Evolutionary conservation across 2,329 filamentous ascomycete genomes (phyloP).

Genomic region (Penicillium sp.): DNA sequence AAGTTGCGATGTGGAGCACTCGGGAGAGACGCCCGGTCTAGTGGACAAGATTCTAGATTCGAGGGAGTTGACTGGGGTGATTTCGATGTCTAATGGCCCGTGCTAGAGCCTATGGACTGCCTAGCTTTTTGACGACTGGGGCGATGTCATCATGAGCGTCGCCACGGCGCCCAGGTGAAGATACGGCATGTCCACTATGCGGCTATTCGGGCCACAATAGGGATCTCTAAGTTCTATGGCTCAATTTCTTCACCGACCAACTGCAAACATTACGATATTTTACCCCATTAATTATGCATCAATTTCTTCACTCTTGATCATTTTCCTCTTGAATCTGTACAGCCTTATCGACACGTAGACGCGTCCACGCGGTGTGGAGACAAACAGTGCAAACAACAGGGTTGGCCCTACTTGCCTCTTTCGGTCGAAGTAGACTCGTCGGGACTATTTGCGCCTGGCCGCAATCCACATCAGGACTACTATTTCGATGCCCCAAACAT

Average conservation of each 20-base stretch:
- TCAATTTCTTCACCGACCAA: background rate
- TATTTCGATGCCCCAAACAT: too few species aligned
- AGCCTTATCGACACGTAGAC: background rate
- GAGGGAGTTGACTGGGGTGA: background rate
- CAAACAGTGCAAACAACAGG: slow-evolving; percentile 2
- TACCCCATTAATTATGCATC: background rate
- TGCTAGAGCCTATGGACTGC: background rate
- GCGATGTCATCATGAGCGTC: slow-evolving; percentile 2
- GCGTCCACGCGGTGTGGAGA: background rate
- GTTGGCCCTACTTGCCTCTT: background rate
- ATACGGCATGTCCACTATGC: background rate
- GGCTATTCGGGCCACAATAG: background rate
- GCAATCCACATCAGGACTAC: background rate
- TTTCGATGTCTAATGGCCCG: background rate
- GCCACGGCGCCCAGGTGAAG: background rate
- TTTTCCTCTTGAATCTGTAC: background rate
- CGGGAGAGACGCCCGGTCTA: background rate
- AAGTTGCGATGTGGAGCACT: background rate
- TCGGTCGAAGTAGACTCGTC: background rate
- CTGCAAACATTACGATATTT: background rate
- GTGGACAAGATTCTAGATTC: background rate
- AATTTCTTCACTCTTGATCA: background rate
- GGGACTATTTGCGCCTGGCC: background rate
- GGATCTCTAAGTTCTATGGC: background rate
- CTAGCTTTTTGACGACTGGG: background rate